A percentile compares a stretch with the other conserved stretches of the same genome.
Conservation (phyloP, 768 basidiomycete genomes). For the Naganishia randhawae region DNA sequence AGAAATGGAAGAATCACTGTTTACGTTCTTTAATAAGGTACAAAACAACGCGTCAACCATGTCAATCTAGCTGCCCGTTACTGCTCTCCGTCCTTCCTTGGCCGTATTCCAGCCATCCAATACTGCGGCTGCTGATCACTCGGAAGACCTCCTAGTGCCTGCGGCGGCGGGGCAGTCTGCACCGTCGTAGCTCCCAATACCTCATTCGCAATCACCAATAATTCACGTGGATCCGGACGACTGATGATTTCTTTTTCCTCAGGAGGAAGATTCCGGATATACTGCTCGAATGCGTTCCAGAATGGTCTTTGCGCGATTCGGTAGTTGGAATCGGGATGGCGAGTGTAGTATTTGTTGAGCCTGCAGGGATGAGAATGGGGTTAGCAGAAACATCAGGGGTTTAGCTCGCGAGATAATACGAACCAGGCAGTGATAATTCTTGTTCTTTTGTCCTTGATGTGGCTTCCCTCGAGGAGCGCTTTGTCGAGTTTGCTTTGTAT, state of each 20-base stretch:
- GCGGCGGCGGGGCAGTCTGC: not conserved
- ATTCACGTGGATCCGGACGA: not conserved
- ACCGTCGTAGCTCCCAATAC: not conserved
- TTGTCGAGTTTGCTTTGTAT: not conserved
- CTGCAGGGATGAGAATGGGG: not conserved
- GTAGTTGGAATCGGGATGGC: not conserved
- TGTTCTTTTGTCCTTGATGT: not conserved
- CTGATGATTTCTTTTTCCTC: constrained; percentile 5
- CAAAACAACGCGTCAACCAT: too few species aligned
- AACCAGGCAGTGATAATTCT: not conserved
- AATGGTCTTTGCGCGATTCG: constrained; percentile 1
- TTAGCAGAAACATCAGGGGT: not conserved
- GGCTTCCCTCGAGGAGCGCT: not conserved
- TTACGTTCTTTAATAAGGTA: too few species aligned
- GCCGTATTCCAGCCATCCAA: not conserved
- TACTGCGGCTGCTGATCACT: not conserved
- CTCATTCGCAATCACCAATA: not conserved
- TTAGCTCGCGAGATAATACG: not conserved
- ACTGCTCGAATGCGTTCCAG: not conserved
- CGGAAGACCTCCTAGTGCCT: not conserved
- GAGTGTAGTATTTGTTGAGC: not conserved
- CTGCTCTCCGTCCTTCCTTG: not conserved
- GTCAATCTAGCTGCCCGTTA: too few species aligned
- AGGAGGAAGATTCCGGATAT: not conserved
- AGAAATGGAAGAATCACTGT: too few species aligned